These are phyloP conservation scores for Aspergillus indologenus DNA, from an alignment of 495 filamentous ascomycete genomes.

Conservation along the genomic window DNA sequence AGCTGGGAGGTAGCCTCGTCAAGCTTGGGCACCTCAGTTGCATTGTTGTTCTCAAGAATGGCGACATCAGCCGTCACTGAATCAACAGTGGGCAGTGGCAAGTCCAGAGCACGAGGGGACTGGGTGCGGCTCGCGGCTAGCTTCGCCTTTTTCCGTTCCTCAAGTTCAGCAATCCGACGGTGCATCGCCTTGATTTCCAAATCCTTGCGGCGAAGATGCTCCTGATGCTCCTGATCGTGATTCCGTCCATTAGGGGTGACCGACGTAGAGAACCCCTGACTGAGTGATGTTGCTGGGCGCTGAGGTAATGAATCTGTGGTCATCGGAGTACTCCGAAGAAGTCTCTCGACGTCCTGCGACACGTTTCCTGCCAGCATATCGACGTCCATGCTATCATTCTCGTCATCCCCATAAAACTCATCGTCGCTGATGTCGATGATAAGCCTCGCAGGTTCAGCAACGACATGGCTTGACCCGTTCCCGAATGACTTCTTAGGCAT, in stretches of 20 bases:
- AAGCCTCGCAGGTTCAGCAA: constrained; percentile 29
- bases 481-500: constrained; percentile 64
- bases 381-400: constrained; percentile 36
- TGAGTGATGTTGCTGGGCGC: constrained; percentile 15
- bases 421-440: constrained; percentile 79
- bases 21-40: not conserved
- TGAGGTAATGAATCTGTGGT: constrained; percentile 11
- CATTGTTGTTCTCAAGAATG: not conserved
- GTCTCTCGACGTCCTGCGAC: constrained; percentile 4
- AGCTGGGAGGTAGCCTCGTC: not conserved
- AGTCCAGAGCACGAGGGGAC: constrained; percentile 28
- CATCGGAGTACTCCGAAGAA: not conserved
- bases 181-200: constrained; percentile 72
- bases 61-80: constrained; percentile 16
- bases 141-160: constrained; percentile 62
- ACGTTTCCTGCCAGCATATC: constrained; percentile 15
- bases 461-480: constrained; percentile 22
- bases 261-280: constrained; percentile 26
- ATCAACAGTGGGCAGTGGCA: constrained; percentile 18
- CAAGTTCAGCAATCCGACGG: constrained; percentile 71
- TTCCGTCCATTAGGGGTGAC: constrained; percentile 37
- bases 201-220: constrained; percentile 62
- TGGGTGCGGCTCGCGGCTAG: constrained; percentile 39
- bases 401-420: constrained; percentile 44
- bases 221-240: constrained; percentile 51